Base-by-base conservation (phyloP, 176 grass and related monocot species). In the Cenchrus fungigraminus region DNA sequence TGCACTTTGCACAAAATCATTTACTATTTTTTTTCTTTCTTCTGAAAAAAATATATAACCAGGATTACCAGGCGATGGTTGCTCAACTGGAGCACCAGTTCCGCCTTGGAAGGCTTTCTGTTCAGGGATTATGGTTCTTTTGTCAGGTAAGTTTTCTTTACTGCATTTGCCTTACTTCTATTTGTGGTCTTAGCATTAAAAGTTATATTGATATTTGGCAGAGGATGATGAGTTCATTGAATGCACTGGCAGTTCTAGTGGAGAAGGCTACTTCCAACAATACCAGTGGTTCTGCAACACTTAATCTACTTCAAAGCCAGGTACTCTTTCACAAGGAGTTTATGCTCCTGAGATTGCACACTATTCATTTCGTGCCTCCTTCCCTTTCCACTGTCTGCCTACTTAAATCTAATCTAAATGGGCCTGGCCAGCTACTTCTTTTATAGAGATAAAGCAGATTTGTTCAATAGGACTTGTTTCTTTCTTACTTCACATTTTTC, bases 21-120 rank as follows among this genome's bases (percentile, higher is more conserved):
- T 87, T 17, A 50, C 14, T 62, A 34, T 76, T 80, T 71, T 73
- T 74, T 79, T 77, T 64, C 3, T 64, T 64, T 64, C 20, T 29
- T 31, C 25, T 65, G 19, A 60, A 78, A 65, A 56, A 45, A 44
- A 56, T 71, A 7, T 79, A 75, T 79, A 75, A 81, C 68, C 87
- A 99, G 93, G 97, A 99, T 91, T 99, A 99, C 74, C 91, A 99
- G 67, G 97, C 91, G 53, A 99, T 99, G 93, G 91, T 96, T 91
- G 97, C 93, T 86, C 93, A 99, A 87, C 86, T 99, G 46, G 97
- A 99, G 71, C 93, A 94, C 58, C 93, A 99, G 59, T 96, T 99
- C 65, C 90, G 86, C 77, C 85, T 94, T 79, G 93, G 93, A 72
- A 98, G 88, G 79, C 88, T 99, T 47, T 99, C 90, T 81, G 88